Evolutionary conservation across 441 rosid species (phyloP).

Genomic region (Biscutella laevigata): DNA sequence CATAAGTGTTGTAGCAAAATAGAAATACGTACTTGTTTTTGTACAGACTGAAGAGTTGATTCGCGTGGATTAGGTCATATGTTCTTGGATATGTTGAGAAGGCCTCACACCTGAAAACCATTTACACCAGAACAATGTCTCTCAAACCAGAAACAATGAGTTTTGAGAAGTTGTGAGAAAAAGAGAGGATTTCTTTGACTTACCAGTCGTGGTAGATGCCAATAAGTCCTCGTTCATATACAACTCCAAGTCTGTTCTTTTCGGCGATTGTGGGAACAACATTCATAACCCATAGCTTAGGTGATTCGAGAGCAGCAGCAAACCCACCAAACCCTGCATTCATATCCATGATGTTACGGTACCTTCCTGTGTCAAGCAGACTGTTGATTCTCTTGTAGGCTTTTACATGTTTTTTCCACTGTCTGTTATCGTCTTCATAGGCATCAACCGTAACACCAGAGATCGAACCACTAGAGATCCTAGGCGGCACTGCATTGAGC

Average conservation of each 20-base stretch:
- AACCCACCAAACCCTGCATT: conserved; percentile 73
- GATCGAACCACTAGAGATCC: conserved; percentile 50
- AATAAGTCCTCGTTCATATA: conserved; percentile 55
- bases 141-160: conserved; percentile 15
- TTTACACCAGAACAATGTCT: not conserved
- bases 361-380: conserved; percentile 48
- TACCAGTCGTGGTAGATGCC: conserved; percentile 77
- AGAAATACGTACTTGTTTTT: conserved; percentile 44
- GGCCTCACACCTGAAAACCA: conserved; percentile 59
- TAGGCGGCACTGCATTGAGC: conserved; percentile 55
- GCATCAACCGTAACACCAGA: conserved; percentile 51
- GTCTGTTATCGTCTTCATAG: conserved; percentile 45
- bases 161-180: conserved; percentile 2
- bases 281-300: conserved; percentile 66
- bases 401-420: conserved; percentile 57
- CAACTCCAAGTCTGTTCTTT: conserved; percentile 48
- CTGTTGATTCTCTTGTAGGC: conserved; percentile 58
- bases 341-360: conserved; percentile 73
- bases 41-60: conserved; percentile 52
- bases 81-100: conserved; percentile 80
- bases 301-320: conserved; percentile 56
- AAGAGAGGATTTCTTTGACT: not conserved
- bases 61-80: conserved; percentile 59
- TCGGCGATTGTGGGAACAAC: conserved; percentile 61
- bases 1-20: not conserved